phyloP scores from a whole-genome alignment of 768 basidiomycete genomes.

The Termitomyces eurrhizus region DNA sequence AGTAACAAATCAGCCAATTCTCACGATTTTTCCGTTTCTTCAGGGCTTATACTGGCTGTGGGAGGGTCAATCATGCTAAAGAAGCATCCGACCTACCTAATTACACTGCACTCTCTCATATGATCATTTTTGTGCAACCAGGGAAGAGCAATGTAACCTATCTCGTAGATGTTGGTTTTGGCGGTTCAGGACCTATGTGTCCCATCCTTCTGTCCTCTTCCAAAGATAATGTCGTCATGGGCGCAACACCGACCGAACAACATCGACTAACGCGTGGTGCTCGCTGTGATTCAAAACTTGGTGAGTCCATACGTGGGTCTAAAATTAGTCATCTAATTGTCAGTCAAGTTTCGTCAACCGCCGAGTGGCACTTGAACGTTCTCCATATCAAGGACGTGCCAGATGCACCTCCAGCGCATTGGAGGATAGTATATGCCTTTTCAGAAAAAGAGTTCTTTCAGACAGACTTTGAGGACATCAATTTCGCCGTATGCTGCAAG shows the following conservation, averaged over 20 bases:
- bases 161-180: conserved; percentile 13
- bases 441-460: conserved; percentile 9
- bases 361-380: conserved; percentile 10
- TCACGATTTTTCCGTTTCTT: background rate
- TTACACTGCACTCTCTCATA: conserved; percentile 8
- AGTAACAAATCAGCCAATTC: background rate
- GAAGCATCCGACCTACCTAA: conserved; percentile 3
- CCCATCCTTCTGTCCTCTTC: conserved; percentile 12
- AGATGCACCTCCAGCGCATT: background rate
- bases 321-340: background rate
- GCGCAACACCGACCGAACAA: conserved; percentile 10
- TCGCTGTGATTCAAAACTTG: conserved; percentile 8
- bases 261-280: conserved; percentile 10
- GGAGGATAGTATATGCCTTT: conserved; percentile 12
- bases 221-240: conserved; percentile 9
- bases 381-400: conserved; percentile 7
- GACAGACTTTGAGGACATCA: conserved; percentile 9
- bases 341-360: background rate
- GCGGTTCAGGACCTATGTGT: conserved; percentile 9
- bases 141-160: conserved; percentile 13
- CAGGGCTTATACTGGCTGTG: conserved; percentile 12
- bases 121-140: conserved; percentile 14
- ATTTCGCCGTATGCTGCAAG: conserved; percentile 6
- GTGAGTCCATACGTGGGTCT: background rate
- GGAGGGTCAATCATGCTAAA: conserved; percentile 6